Base-by-base conservation (phyloP, 495 filamentous ascomycete species). In the Aeminium ludgeri region DNA sequence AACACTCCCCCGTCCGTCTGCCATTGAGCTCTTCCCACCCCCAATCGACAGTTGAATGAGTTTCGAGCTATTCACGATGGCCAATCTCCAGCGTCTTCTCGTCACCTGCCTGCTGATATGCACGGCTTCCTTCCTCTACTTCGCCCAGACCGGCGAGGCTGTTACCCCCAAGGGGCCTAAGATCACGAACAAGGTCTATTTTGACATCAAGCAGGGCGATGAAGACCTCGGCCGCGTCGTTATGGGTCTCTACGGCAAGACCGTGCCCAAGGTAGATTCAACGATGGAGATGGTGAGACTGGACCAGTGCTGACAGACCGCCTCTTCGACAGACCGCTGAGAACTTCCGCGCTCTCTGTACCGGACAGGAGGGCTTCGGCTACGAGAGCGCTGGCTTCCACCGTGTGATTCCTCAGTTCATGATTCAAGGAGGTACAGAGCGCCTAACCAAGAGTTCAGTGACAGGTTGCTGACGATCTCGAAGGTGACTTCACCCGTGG, bases 391-490 rank as follows among this genome's bases (percentile, higher is more conserved):
- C 86, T 17, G 74, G 64, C 59, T 97, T 97, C 79, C 89, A 97
- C 74, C 82, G 89, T 65, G 91, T 97, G 55, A 97, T 97, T 69
- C 86, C 87, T 69, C 55, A 80, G 42, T 97, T 97, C 69, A 97
- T 97, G 89, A 94, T 95, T 60, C 89, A 97, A 67, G 89, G 89
- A 59, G 89, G 23, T 25, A 25, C 3, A 8, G 23, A 3, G 8
- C 4, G 3, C 3, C 8, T 8, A 8, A 4, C 8, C 23, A 25
- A 3, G 23, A 8, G 8, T 25, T 3, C 23, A 4, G 4, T 25
- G 23, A 25, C 8, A 3, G 4, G 4, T 25, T 8, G 23, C 8
- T 25, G 23, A 25, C 23, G 8, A 25, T 8, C 3, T 25, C 8
- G 23, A 3, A 25, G 23, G 91, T 65, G 91, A 99, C 67, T 99